Evolutionary conservation across 2,329 filamentous ascomycete genomes (phyloP), one percentile per base, ranked within the genome.

Genomic region (Eutypella sp.): DNA sequence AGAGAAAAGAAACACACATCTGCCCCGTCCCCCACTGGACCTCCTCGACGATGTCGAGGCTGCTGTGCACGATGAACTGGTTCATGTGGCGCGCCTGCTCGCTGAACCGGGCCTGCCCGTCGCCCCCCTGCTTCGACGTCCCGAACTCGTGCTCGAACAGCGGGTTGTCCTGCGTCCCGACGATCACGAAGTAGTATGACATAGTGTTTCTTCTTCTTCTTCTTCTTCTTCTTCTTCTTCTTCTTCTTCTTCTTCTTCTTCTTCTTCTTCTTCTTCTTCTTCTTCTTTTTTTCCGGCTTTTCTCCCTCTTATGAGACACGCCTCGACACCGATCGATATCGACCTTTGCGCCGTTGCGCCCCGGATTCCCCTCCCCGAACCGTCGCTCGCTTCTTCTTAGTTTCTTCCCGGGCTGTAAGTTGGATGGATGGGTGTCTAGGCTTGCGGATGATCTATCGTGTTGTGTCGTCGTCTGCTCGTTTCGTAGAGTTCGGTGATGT

Each of bases 161-260:
- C 27, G 93, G 92, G 64, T 92, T 95, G 74, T 99, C 93, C 59
- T 89, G 88, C 19, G 90, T 95, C 63, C 91, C 93, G 67, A 99
- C 82, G 57, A 99, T 96, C 63, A 88, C 88, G 71, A 99, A 97
- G 75, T 96, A 96, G 78, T 97, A 99, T 49, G 91, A 96, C 93
- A 97, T 97, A 47, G 56, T n/a, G n/a, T n/a, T n/a, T n/a, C n/a
- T n/a, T n/a, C n/a, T n/a, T n/a, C n/a, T n/a, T n/a, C n/a, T n/a
- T n/a, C n/a, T n/a, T n/a, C n/a, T n/a, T 51, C 52, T 50, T 50
- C 58, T 60, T 58, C 67, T 55, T 45, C 43, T 15, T 24, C 29
- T 29, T 22, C 20, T 39, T 25, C 13, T 16, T 8, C 3, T 39
- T 9, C 10, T 19, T 44, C 29, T n/a, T n/a, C n/a, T n/a, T n/a